Evolutionary conservation across 768 basidiomycete species (phyloP).

Genomic region (Phlebiopsis flavidoalba): DNA sequence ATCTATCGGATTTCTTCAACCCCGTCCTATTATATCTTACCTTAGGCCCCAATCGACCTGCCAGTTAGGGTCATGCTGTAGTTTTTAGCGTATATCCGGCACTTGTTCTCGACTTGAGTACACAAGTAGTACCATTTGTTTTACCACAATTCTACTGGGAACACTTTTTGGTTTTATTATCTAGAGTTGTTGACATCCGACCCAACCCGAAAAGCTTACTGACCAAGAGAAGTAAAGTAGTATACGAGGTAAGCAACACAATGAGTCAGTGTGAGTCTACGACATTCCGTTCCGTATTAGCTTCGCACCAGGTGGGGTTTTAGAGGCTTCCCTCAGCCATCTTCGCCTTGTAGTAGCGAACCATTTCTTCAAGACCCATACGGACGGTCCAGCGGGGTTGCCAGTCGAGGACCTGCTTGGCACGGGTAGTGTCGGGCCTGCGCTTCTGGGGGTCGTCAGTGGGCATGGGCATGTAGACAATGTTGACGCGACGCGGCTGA

Average conservation of each 20-base stretch:
- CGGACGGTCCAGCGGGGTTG: constrained; percentile 89
- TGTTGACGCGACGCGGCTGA: constrained; percentile 49
- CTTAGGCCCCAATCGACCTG: background rate
- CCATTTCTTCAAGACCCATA: constrained; percentile 95
- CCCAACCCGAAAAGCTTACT: background rate
- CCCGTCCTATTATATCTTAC: background rate
- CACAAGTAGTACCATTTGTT: background rate
- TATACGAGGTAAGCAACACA: background rate
- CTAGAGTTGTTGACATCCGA: background rate
- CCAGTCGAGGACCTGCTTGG: constrained; percentile 82
- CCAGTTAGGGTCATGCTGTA: background rate
- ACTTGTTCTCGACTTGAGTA: background rate
- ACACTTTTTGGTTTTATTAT: background rate
- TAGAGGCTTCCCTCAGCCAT: constrained; percentile 81
- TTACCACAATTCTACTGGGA: background rate
- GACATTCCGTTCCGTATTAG: too few relatives aligned
- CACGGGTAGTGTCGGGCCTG: constrained; percentile 88
- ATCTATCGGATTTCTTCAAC: background rate
- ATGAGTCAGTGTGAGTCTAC: background rate
- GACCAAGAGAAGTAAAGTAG: background rate
- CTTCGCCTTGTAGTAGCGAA: constrained; percentile 86
- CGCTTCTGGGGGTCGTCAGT: constrained; percentile 94
- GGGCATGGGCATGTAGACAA: constrained; percentile 79
- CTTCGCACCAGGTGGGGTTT: background rate
- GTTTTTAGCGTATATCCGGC: background rate